phyloP scores from a whole-genome alignment of 495 filamentous ascomycete genomes.

The Neurospora hispaniola region DNA sequence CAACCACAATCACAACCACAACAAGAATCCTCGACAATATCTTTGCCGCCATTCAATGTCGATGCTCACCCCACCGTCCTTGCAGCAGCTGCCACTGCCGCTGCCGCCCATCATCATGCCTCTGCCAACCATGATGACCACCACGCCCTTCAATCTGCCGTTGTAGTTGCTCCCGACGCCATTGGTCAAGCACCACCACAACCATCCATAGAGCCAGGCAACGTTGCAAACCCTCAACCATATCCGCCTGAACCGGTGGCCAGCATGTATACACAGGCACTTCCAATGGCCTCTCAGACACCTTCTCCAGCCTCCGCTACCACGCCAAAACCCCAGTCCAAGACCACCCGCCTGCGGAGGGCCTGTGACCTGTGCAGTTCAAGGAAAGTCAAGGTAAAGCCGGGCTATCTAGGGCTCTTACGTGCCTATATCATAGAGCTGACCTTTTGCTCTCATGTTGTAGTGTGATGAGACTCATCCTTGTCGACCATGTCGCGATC shows the following conservation, averaged over 20 bases:
- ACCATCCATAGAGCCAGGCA: conserved; percentile 8
- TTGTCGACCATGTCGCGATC: conserved; percentile 65
- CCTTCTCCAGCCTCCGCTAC: conserved; percentile 17
- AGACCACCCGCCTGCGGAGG: conserved; percentile 52
- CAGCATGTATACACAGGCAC: conserved; percentile 8
- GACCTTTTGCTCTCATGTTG: neutral
- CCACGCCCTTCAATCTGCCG: conserved; percentile 34
- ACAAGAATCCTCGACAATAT: neutral
- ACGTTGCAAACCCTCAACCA: neutral
- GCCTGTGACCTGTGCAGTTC: conserved; percentile 80
- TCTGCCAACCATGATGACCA: conserved; percentile 27
- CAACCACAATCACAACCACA: neutral
- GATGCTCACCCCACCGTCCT: neutral
- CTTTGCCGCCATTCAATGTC: neutral
- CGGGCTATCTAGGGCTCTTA: neutral
- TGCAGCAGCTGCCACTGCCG: conserved; percentile 1
- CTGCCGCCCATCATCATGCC: conserved; percentile 13
- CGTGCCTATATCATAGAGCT: neutral
- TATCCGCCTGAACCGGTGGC: neutral
- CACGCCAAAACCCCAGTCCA: conserved; percentile 15
- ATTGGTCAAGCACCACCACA: neutral
- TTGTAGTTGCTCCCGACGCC: conserved; percentile 17
- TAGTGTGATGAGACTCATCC: conserved; percentile 77
- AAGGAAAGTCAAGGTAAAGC: conserved; percentile 72
- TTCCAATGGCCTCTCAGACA: conserved; percentile 8